phyloP scores from a whole-genome alignment of 2,329 filamentous ascomycete species.

The Coniella lustricola region DNA sequence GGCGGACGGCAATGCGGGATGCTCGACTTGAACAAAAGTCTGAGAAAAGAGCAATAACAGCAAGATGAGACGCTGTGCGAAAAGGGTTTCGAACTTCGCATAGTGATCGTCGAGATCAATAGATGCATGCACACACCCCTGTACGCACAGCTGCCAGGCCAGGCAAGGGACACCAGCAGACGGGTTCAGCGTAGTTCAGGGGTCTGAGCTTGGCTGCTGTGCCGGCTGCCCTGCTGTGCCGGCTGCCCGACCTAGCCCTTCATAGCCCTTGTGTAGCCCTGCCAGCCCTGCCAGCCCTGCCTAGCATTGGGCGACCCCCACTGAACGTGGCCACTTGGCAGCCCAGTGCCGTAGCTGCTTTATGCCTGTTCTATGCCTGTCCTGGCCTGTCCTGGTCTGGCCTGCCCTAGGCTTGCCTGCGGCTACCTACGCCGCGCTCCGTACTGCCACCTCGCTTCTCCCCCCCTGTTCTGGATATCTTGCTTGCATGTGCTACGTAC shows the following conservation, averaged over 20 bases:
- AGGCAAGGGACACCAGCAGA: not conserved
- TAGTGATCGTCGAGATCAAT: not conserved
- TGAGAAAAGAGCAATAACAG: not conserved
- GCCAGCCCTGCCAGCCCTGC: not conserved
- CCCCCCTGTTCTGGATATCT: conserved; percentile 5
- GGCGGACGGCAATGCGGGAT: not conserved
- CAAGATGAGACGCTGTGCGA: not conserved
- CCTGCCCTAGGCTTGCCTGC: not conserved
- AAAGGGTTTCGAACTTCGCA: not conserved
- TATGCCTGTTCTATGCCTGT: too few species aligned
- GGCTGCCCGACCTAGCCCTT: not conserved
- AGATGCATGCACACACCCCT: not conserved
- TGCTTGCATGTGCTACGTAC: conserved; percentile 7
- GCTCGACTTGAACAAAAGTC: not conserved
- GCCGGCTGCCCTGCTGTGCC: not conserved
- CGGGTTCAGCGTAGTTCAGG: not conserved
- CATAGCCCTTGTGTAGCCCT: not conserved
- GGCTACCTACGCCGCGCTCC: not conserved
- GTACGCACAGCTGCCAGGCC: not conserved
- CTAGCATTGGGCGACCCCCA: too few species aligned
- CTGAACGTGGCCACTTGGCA: too few species aligned
- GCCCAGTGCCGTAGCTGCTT: too few species aligned
- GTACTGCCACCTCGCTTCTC: conserved; percentile 5
- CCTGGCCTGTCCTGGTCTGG: too few species aligned
- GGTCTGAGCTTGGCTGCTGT: not conserved